Evolutionary conservation across 176 grass and related monocot species (phyloP), one percentile per base, ranked within the genome.

Genomic region (Elymus sibiricus): DNA sequence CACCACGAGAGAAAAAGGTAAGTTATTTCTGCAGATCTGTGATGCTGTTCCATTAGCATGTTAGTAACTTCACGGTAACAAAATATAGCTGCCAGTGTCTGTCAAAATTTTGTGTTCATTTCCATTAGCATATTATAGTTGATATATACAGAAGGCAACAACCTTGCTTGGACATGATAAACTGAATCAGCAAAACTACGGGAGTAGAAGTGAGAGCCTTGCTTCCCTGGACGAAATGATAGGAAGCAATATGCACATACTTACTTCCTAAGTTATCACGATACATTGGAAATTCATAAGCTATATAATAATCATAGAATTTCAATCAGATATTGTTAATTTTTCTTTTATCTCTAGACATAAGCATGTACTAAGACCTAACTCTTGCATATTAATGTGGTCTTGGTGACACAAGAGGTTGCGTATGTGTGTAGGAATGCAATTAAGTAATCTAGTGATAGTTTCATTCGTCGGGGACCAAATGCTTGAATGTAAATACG

Each of bases 1-100:
- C 94, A 85, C 76, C 83, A 61, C 58, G 65, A 79, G 77, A 81
- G 16, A 88, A 94, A 66, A 94, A 92, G 87, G 92, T 82, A 92
- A 69, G 79, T 37, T 32, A 27, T 74, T 61, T 27, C 19, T 61
- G 9, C 24, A 69, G 35, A 38, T 46, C 67, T 2, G 13, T 17
- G 35, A 60, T 29, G 22, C 19, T 27, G 44, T 67, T 35, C 26
- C 68, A 65, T 83, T 72, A 31, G 31, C 34, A 84, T 79, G 38
- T 59, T 62, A 49, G 11, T 59, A 40, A 19, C 2, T 60, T 82
- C 14, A 28, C 34, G 60, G 11, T 16, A n/a, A 66, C 1, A 75
- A 47, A 66, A 43, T 11, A 66, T 80, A 40, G 17, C 25, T 49
- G 40, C 78, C 40, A 42, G 40, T 73, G 21, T 44, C 39, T 73